Conservation (phyloP, 192 early-diverging fungal species). For the Coemansia reversa region DNA sequence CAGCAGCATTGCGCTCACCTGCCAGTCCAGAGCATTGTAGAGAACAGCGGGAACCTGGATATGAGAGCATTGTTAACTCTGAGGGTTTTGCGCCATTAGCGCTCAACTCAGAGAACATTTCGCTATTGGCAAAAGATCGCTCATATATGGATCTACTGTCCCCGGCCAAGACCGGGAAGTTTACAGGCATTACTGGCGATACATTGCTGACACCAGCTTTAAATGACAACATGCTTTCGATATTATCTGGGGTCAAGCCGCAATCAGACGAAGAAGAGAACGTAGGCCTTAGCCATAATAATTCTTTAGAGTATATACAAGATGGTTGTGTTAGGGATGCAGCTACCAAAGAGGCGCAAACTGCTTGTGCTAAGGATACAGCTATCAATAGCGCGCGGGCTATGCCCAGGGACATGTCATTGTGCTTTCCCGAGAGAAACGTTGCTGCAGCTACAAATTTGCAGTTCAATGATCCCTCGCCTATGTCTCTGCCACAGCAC, state of each 20-base stretch:
- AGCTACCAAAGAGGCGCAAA: no score
- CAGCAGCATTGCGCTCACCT: neutral
- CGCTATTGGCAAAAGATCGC: slow-evolving; percentile 36
- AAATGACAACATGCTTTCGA: slow-evolving; percentile 19
- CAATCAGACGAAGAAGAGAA: neutral
- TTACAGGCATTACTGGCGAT: neutral
- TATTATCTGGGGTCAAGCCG: slow-evolving; percentile 12
- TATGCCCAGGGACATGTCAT: neutral
- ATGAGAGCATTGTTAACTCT: neutral
- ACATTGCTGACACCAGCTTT: neutral
- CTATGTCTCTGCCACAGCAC: neutral
- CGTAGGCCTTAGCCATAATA: neutral
- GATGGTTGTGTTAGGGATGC: neutral
- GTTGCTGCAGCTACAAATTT: neutral
- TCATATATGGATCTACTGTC: slow-evolving; percentile 52
- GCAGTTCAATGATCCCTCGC: neutral
- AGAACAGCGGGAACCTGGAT: neutral
- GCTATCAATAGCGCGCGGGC: neutral
- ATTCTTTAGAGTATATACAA: neutral
- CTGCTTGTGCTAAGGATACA: neutral
- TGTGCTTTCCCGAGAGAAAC: neutral
- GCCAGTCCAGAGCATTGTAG: neutral
- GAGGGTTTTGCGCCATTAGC: neutral
- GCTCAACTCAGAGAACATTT: slow-evolving; percentile 16
- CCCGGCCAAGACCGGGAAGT: slow-evolving; percentile 22